Evolutionary conservation across 257 asterid genomes (phyloP), one percentile per base, ranked within the genome.

Genomic region (Fraxinus pennsylvanica): DNA sequence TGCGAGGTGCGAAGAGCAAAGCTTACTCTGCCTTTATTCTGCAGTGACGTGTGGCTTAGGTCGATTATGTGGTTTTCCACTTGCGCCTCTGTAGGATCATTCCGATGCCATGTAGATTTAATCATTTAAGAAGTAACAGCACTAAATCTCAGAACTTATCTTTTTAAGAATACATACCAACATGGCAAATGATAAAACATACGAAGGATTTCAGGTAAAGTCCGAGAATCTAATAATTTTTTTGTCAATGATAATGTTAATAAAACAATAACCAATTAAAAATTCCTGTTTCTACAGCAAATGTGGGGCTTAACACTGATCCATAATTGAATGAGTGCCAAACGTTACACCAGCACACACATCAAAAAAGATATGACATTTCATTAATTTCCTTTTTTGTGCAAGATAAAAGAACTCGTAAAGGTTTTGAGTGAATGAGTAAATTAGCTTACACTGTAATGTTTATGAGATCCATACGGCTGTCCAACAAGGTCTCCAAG

Each of bases 401-500:
- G 50, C 59, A 33, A 52, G 39, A 39, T n/a, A 30, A 63, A 59
- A 52, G 36, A 79, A 76, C 38, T 9, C 61, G 77, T 69, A 75
- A 74, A 54, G 39, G 67, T 78, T 63, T 73, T 21, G 54, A 79
- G 78, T 10, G 71, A 27, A 41, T 67, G 47, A 27, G 75, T 38
- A 50, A 73, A 38, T 21, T 71, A 32, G 83, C 82, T 87, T 89
- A 92, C 99, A 85, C 81, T 89, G 86, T 91, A 94, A 85, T 94
- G 99, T 85, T 88, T 88, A 84, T 94, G 97, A 30, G 87, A 87
- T 74, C 99, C 99, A 89, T 91, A 92, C 80, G 99, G 92, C 79
- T 83, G 95, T 83, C 93, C 97, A 84, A 88, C 82, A 79, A 92
- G 85, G 84, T 91, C 96, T 45, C 86, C 90, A 14, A 94, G 92